Percentiles rank a stretch among this genome's conserved stretches.
These are phyloP conservation scores for Trametes villosa DNA, from an alignment of 768 basidiomycete genomes.

Conservation along the genomic window DNA sequence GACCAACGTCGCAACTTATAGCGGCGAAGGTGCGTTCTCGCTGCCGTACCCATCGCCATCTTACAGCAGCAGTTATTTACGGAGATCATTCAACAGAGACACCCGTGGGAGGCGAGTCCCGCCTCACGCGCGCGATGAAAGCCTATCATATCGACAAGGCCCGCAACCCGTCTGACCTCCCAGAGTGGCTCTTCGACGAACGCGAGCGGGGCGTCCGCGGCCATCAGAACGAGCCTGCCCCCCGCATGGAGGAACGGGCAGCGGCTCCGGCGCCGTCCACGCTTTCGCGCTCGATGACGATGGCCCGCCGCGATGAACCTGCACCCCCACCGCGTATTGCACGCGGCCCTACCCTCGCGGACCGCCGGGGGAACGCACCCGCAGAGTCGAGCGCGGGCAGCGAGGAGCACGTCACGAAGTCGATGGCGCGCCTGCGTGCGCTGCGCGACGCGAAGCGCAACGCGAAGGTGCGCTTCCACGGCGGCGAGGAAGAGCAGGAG, in stretches of 20 bases:
- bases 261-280: slow-evolving; percentile 14
- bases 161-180: slow-evolving; percentile 57
- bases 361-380: slow-evolving; percentile 7
- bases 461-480: slow-evolving; percentile 29
- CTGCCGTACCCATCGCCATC: not conserved
- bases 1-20: slow-evolving; percentile 42
- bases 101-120: slow-evolving; percentile 60
- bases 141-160: slow-evolving; percentile 69
- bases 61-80: not conserved
- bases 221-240: slow-evolving; percentile 12
- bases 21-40: slow-evolving; percentile 48
- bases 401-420: slow-evolving; percentile 24
- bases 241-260: slow-evolving; percentile 4
- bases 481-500: slow-evolving; percentile 11
- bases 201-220: slow-evolving; percentile 47
- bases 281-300: slow-evolving; percentile 9
- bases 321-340: not conserved
- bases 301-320: slow-evolving; percentile 1
- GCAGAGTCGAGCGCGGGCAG: slow-evolving; percentile 5
- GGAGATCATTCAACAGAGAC: slow-evolving; percentile 42
- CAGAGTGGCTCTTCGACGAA: slow-evolving; percentile 67
- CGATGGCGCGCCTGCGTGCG: slow-evolving; percentile 28
- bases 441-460: slow-evolving; percentile 31
- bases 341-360: slow-evolving; percentile 20
- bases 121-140: slow-evolving; percentile 67